phyloP scores from a whole-genome alignment of 495 filamentous ascomycete species.

The Tuber magnatum region DNA sequence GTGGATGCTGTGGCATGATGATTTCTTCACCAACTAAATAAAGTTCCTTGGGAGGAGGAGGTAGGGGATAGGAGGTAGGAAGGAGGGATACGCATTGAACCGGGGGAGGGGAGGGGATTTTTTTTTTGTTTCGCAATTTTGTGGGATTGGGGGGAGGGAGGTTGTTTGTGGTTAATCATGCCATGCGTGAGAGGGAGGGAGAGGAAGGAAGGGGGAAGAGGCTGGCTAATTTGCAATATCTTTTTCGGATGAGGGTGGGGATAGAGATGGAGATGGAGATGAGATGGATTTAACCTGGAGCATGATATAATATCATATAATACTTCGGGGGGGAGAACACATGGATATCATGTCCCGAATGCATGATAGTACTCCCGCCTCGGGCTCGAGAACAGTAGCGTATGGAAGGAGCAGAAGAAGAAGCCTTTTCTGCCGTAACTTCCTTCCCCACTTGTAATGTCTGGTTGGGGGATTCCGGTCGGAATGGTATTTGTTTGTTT shows the following conservation, averaged over 20 bases:
- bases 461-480: not conserved
- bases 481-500: not conserved
- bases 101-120: not conserved
- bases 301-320: not conserved
- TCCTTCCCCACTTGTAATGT: not conserved
- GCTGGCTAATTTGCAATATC: not conserved
- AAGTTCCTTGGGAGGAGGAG: conserved; percentile 10
- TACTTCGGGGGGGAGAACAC: not conserved
- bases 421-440: not conserved
- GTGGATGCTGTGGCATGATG: not conserved
- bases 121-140: conserved; percentile 1
- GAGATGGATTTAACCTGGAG: not conserved
- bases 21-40: conserved; percentile 26
- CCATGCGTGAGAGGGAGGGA: not conserved
- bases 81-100: not conserved
- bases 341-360: not conserved
- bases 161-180: not conserved
- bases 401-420: not conserved
- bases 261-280: conserved; percentile 3
- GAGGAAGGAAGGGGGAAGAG: not conserved
- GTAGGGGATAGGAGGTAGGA: no score
- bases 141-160: not conserved
- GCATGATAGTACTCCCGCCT: not conserved
- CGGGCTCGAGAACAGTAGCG: not conserved
- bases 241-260: not conserved